These are phyloP conservation scores for Cyberlindnera japonica DNA, from an alignment of 805 yeast genomes.

Conservation along the genomic window DNA sequence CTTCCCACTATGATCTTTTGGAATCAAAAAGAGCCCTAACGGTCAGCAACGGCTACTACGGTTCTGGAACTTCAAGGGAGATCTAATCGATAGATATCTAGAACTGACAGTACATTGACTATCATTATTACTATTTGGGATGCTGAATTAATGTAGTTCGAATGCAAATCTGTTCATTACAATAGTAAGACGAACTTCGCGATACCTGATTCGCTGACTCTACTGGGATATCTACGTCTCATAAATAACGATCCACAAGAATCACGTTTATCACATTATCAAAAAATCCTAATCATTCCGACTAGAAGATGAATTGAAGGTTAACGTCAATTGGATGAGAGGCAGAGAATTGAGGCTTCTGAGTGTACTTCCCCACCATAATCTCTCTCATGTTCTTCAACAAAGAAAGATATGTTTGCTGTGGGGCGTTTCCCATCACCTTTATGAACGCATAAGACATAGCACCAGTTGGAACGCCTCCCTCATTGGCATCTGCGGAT, in stretches of 20 bases:
- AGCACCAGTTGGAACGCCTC: slow-evolving; percentile 75
- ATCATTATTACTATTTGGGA: too few species aligned
- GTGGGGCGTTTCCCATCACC: slow-evolving; percentile 56
- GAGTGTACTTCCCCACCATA: slow-evolving; percentile 62
- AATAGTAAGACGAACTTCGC: slow-evolving; percentile 3
- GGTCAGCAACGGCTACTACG: not conserved
- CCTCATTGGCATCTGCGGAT: slow-evolving; percentile 74
- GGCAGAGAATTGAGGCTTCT: slow-evolving; percentile 78
- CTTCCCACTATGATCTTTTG: not conserved
- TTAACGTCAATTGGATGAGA: slow-evolving; percentile 78
- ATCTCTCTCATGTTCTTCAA: slow-evolving; percentile 67
- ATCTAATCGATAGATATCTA: too few species aligned
- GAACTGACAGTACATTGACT: too few species aligned
- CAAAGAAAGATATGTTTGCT: slow-evolving; percentile 65
- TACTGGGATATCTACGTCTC: not conserved
- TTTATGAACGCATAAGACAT: slow-evolving; percentile 76
- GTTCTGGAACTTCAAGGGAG: too few species aligned
- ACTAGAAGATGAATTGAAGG: slow-evolving; percentile 38
- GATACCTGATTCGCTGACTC: slow-evolving; percentile 5
- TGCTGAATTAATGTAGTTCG: too few species aligned
- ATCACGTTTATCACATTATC: not conserved
- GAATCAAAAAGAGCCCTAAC: not conserved
- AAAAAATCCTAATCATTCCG: not conserved
- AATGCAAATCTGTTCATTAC: not conserved
- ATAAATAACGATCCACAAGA: not conserved